These are phyloP conservation scores for Cystobasidium onofrii DNA, from an alignment of 768 basidiomycete genomes.

Conservation along the genomic window DNA sequence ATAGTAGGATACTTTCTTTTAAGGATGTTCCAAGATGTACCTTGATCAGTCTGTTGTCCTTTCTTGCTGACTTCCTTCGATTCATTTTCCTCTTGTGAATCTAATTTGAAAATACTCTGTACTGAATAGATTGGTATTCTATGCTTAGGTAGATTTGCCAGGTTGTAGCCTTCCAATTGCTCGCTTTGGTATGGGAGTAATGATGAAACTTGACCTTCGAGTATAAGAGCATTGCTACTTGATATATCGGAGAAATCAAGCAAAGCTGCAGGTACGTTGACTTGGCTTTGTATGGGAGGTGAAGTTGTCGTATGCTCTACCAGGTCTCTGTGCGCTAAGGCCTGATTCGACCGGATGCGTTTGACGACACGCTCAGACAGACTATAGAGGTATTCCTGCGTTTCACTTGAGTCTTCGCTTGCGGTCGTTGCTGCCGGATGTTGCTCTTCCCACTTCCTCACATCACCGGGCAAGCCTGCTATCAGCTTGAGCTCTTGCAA, in stretches of 20 bases:
- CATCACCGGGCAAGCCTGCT: not conserved
- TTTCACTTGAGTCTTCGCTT: not conserved
- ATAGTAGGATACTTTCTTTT: not conserved
- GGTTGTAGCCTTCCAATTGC: not conserved
- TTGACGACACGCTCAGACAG: not conserved
- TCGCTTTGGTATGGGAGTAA: not conserved
- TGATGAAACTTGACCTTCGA: not conserved
- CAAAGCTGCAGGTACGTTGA: not conserved
- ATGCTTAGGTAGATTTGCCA: not conserved
- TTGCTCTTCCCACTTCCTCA: not conserved
- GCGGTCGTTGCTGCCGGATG: not conserved
- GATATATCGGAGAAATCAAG: not conserved
- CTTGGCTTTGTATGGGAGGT: not conserved
- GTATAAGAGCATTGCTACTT: not conserved
- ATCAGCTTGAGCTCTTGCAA: constrained; percentile 10
- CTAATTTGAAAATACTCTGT: not conserved
- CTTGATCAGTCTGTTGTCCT: not conserved
- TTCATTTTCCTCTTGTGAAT: not conserved
- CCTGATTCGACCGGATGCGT: not conserved
- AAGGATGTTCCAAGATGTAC: not conserved
- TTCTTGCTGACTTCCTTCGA: not conserved
- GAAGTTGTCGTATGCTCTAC: not conserved
- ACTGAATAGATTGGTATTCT: constrained; percentile 11
- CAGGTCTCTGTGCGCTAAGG: not conserved
- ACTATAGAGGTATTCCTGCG: too few species aligned